Evolutionary conservation across 306 rosid genomes (phyloP), one percentile per base, ranked within the genome.

Genomic region (Sesbania bispinosa): DNA sequence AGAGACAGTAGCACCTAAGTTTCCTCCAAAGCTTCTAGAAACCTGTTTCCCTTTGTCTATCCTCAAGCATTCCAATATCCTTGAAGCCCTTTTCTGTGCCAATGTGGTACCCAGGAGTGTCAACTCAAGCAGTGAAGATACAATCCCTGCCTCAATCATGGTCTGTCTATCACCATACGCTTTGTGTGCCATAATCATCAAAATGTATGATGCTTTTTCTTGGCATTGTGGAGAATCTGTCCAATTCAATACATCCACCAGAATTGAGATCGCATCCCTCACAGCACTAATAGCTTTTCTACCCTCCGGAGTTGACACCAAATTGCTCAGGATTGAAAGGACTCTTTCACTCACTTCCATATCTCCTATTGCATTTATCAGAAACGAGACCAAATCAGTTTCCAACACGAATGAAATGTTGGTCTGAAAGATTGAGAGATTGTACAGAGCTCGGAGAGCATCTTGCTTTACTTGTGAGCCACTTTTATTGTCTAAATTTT

Each of bases 61-160:
- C 60, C 96, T 91, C 69, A 95, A 82, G 69, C 89, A 83, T 74
- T 84, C 88, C 91, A 95, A 76, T 52, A 95, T 83, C 82, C 97
- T 88, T 1, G 99, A 91, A 46, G 99, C 99, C 79, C 99, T 88
- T 87, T 91, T 95, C 80, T 95, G 99, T 4, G 97, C 89, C 87
- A 95, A 82, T 30, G 90, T 75, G 14, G 92, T 85, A 8, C 99
- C 99, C 79, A 95, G 48, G 70, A 95, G 97, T 11, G 92, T 95
- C 75, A 91, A 75, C 65, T 95, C 99, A 45, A 95, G 95, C 87
- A 89, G 69, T 8, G 96, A 88, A 0, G 96, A 91, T 6, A 41
- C 85, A 30, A 95, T 70, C 52, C 99, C 99, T 1, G 92, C 96
- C 72, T 95, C 99, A 16, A 89, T 85, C 99, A 95, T 95, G 58